phyloP scores from a whole-genome alignment of 257 asterid genomes.

The Nyctanthes arbortristis region DNA sequence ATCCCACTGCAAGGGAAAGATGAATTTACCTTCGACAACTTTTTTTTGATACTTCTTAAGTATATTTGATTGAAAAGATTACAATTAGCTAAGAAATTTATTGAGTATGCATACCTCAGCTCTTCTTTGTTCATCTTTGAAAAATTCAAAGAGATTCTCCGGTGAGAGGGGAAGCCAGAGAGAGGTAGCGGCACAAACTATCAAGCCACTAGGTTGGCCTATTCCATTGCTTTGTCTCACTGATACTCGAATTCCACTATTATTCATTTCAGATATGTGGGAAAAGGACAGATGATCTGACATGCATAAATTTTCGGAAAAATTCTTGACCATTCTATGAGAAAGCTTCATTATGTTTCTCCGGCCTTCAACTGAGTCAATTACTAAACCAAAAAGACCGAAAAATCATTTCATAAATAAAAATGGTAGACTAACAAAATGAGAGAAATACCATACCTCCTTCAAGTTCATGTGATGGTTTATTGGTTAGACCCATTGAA shows the following conservation, averaged over 20 bases:
- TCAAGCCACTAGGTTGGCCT: constrained; percentile 43
- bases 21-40: constrained; percentile 12
- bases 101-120: constrained; percentile 34
- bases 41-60: neutral
- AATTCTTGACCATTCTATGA: constrained; percentile 64
- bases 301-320: constrained; percentile 50
- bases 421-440: too few relatives aligned
- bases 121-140: constrained; percentile 55
- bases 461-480: constrained; percentile 41
- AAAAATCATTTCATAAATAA: neutral
- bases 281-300: constrained; percentile 43
- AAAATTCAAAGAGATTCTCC: constrained; percentile 50
- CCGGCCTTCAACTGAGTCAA: constrained; percentile 43
- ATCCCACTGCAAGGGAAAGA: constrained; percentile 65
- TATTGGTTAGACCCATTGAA: constrained; percentile 33
- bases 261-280: constrained; percentile 31
- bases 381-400: constrained; percentile 38
- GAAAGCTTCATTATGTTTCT: constrained; percentile 55
- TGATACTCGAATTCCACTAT: constrained; percentile 50
- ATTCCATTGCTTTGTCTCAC: constrained; percentile 32
- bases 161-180: constrained; percentile 54
- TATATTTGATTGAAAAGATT: neutral
- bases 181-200: constrained; percentile 60
- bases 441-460: constrained; percentile 38
- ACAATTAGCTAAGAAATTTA: neutral